Evolutionary conservation across 1,139 yeast species (phyloP), one percentile per base, ranked within the genome.

Genomic region (Williopsis jadinii): DNA sequence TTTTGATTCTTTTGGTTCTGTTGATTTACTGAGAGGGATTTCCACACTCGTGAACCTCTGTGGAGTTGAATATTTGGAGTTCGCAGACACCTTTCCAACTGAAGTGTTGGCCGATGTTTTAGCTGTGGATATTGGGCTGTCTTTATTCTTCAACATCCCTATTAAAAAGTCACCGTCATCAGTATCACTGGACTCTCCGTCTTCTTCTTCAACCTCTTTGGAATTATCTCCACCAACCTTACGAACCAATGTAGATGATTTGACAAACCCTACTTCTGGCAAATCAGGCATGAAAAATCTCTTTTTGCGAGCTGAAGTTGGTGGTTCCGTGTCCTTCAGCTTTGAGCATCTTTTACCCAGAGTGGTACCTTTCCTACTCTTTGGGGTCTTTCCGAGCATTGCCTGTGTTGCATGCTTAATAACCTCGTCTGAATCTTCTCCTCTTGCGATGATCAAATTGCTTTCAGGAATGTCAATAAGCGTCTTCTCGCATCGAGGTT

Each of bases 251-350:
- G 64, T 61, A 4, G 76, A 65, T 1, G 85, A 92, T 12, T 68
- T 66, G 34, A 70, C 66, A 52, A 87, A 85, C 1, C 94, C 94
- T 0, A 82, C 73, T 30, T 71, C 75, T 4, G 79, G 95, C 55
- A 80, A 72, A 50, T 83, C 90, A 0, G 95, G 95, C 86, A 85
- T 80, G 58, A 78, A 77, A 51, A 85, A 85, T 41, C 63, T 61
- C 48, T 73, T 73, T 40, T 43, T 49, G 45, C 40, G 32, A 6
- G 40, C 32, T 3, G 42, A 34, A 11, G 42, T 35, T n/a, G 38
- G 19, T 13, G 37, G 32, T 45, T 46, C 14, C 24, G 43, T 2
- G 39, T 37, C 32, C 43, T 50, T 13, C 27, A 38, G 26, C 36
- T 44, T 35, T 43, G 48, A 35, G 8, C 12, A 28, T 10, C 34